Base-by-base conservation (phyloP, 257 asterid species). In the Buddleja alternifolia region DNA sequence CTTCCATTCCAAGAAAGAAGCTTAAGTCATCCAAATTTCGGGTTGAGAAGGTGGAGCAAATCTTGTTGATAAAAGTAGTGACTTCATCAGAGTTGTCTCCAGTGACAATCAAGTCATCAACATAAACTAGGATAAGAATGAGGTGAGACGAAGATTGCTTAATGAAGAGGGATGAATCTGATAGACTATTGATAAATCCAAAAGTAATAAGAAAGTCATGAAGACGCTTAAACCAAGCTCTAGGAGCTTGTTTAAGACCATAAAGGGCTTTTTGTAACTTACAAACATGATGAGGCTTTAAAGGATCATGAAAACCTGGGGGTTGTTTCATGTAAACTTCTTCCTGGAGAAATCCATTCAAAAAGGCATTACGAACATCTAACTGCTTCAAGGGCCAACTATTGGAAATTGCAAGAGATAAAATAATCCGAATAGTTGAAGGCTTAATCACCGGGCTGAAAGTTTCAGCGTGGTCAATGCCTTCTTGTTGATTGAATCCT, bases 241-340 rank as follows among this genome's bases (percentile, higher is more conserved):
- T 36, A 5, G 72, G 54, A 8, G 72, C 72, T 55, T 68, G 73
- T 0, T 29, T n/a, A 5, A 68, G 50, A 6, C 66, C 73, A 47
- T 64, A 64, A 0, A 64, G 6, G 4, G 46, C 16, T n/a, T n/a
- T 23, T 62, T 62, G 19, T 0, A 64, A 29, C 1, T 46, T 12
- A 36, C 39, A 51, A 3, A 39, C 64, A 67, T 67, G 23, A 7
- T 11, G 0, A 14, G 73, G 73, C 5, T 15, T 8, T 4, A 25
- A 7, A 19, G 64, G 6, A 36, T 67, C 55, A 19, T 17, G 21
- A 16, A 10, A 67, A 0, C 65, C 73, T 23, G 0, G 52, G 2
- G 73, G 21, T n/a, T n/a, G n/a, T n/a, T n/a, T n/a, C 42, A 53
- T 50, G 8, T 0, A 66, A 3, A 66, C 50, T 9, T 1, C 8